phyloP scores from a whole-genome alignment of 768 basidiomycete species.

The Ephemerocybe angulata region DNA sequence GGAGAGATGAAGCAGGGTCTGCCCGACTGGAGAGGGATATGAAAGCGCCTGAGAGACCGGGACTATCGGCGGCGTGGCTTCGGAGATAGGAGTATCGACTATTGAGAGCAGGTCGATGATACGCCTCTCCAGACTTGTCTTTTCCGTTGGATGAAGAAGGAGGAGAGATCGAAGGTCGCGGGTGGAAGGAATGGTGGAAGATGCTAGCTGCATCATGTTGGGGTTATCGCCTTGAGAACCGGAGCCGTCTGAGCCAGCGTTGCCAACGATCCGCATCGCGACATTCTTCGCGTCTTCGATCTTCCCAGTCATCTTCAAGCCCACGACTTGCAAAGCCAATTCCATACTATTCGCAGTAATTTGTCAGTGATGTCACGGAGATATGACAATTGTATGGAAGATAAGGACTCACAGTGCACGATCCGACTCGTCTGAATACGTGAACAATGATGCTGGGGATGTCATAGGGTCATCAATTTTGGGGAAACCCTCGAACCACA shows the following conservation, averaged over 20 bases:
- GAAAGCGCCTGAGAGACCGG: slow-evolving; percentile 60
- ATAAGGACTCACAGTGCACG: slow-evolving; percentile 60
- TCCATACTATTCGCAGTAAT: slow-evolving; percentile 66
- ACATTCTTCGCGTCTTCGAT: slow-evolving; percentile 92
- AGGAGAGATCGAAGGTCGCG: slow-evolving; percentile 58
- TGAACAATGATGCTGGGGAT: slow-evolving; percentile 65
- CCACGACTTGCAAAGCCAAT: slow-evolving; percentile 90
- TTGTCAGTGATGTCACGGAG: slow-evolving; percentile 15
- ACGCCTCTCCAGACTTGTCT: slow-evolving; percentile 65
- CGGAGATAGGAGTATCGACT: slow-evolving; percentile 60
- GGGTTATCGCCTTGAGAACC: slow-evolving; percentile 30
- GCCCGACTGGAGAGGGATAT: slow-evolving; percentile 64
- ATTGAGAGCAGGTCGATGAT: slow-evolving; percentile 80
- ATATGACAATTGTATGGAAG: neutral
- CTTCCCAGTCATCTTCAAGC: slow-evolving; percentile 94
- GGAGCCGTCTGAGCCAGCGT: slow-evolving; percentile 51
- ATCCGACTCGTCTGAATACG: slow-evolving; percentile 88
- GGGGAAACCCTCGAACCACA: slow-evolving; percentile 79
- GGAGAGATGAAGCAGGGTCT: slow-evolving; percentile 88
- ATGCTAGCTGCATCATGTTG: slow-evolving; percentile 38
- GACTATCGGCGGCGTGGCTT: slow-evolving; percentile 34
- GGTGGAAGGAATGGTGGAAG: slow-evolving; percentile 32
- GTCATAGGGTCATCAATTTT: slow-evolving; percentile 52
- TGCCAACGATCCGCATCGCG: slow-evolving; percentile 88
- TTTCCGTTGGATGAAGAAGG: slow-evolving; percentile 50